These are phyloP conservation scores for Cladosporium sp. DNA, from an alignment of 2,329 filamentous ascomycete species.

Conservation along the genomic window DNA sequence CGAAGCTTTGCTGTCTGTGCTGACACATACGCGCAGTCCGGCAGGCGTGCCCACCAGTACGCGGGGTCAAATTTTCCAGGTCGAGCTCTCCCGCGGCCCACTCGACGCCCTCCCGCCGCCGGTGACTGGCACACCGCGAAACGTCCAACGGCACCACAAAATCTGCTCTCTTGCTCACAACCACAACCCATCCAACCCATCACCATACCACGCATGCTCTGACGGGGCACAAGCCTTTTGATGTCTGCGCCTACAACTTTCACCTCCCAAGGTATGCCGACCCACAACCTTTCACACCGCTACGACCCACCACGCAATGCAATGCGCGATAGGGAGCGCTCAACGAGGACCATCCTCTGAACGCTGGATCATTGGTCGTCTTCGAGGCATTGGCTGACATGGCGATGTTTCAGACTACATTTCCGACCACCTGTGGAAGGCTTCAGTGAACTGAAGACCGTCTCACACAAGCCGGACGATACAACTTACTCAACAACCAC, in stretches of 20 bases:
- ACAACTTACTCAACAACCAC: constrained; percentile 17
- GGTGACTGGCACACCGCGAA: background rate
- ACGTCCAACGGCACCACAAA: background rate
- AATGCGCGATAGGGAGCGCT: constrained; percentile 1
- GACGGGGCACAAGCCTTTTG: constrained; percentile 28
- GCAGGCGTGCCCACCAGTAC: no score
- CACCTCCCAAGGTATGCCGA: constrained; percentile 47
- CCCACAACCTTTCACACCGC: constrained; percentile 1
- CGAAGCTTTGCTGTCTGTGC: no score
- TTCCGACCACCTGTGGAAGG: constrained; percentile 66
- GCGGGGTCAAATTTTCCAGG: background rate
- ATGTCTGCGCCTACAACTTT: constrained; percentile 46
- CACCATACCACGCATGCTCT: background rate
- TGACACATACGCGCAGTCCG: no score
- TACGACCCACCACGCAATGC: constrained; percentile 28
- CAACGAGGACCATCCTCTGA: background rate
- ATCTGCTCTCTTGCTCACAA: background rate
- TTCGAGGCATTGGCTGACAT: constrained; percentile 7
- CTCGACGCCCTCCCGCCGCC: background rate
- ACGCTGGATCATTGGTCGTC: background rate
- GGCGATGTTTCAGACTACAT: constrained; percentile 53
- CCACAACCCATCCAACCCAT: background rate
- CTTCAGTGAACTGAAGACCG: constrained; percentile 52
- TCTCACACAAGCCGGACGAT: constrained; percentile 17
- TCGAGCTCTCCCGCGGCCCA: background rate